Evolutionary conservation across 164 flowering plant genomes (phyloP).

Genomic region (Houttuynia cordata): DNA sequence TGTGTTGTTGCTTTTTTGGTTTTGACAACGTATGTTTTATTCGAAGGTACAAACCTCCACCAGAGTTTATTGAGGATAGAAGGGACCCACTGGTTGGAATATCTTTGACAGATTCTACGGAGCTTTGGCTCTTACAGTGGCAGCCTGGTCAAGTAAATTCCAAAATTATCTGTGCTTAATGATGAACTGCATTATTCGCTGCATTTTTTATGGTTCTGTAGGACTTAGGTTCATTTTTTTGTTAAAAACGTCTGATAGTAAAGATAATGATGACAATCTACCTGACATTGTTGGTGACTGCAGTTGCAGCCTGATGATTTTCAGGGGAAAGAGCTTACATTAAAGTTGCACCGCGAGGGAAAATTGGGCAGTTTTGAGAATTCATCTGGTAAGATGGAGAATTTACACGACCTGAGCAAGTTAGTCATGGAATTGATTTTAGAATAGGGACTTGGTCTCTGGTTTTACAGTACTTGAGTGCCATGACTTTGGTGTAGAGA

Average conservation of each 20-base stretch:
- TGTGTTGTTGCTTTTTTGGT: neutral
- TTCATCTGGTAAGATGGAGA: slow-evolving; percentile 36
- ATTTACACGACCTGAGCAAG: neutral
- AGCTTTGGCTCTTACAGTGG: slow-evolving; percentile 46
- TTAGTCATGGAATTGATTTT: too few relatives aligned
- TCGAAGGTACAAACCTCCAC: slow-evolving; percentile 20
- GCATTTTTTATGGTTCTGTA: too few relatives aligned
- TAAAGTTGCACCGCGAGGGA: slow-evolving; percentile 44
- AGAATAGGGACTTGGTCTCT: neutral
- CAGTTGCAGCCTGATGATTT: slow-evolving; percentile 29
- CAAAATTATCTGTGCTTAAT: neutral
- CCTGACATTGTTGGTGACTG: slow-evolving; percentile 1
- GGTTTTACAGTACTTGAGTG: too few relatives aligned
- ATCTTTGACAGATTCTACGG: slow-evolving; percentile 25
- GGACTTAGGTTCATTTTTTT: too few relatives aligned
- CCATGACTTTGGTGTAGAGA: too few relatives aligned
- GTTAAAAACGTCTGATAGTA: neutral
- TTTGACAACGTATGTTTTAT: neutral
- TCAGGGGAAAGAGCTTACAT: slow-evolving; percentile 44
- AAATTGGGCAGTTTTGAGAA: slow-evolving; percentile 40
- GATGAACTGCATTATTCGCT: neutral
- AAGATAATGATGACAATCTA: neutral
- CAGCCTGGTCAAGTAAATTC: slow-evolving; percentile 25
- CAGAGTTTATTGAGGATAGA: slow-evolving; percentile 20
- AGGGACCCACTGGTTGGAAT: slow-evolving; percentile 29